Conservation (phyloP, 345 rosid genomes). For the Rhizophora apiculata region DNA sequence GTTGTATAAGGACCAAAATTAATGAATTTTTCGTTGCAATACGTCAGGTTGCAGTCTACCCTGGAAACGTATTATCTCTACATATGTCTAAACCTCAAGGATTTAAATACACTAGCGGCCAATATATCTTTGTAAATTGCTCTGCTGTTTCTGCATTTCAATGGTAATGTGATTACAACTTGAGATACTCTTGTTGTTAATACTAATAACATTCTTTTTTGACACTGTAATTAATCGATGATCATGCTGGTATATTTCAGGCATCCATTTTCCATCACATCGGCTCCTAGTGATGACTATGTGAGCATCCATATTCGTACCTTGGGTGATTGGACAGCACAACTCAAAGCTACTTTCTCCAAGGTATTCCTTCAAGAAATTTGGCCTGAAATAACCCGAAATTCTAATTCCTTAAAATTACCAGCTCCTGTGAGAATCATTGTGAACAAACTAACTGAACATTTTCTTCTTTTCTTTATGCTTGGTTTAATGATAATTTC, state of each 20-base stretch:
- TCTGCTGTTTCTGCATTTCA: conserved; percentile 71
- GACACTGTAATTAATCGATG: background rate
- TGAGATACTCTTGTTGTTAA: background rate
- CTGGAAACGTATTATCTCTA: conserved; percentile 72
- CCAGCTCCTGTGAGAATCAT: too few relatives aligned
- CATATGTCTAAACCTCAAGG: conserved; percentile 83
- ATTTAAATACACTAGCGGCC: conserved; percentile 75
- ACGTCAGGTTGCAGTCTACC: conserved; percentile 70
- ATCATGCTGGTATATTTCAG: conserved; percentile 3
- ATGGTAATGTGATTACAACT: conserved; percentile 41
- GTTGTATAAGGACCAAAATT: background rate
- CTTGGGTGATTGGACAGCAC: conserved; percentile 77
- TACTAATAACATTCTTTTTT: background rate
- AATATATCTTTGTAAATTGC: conserved; percentile 76
- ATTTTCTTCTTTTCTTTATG: background rate
- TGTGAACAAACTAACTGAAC: background rate
- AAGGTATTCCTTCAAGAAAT: conserved; percentile 32
- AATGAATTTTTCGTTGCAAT: background rate
- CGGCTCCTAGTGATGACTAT: conserved; percentile 25
- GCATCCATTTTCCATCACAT: conserved; percentile 31
- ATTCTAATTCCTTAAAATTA: too few relatives aligned
- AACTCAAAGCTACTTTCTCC: conserved; percentile 55
- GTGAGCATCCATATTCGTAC: conserved; percentile 24
- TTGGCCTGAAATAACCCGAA: too few relatives aligned
- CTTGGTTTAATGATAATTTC: background rate